These are phyloP conservation scores for Eucalyptus globulus DNA, from an alignment of 345 rosid genomes.

Conservation along the genomic window DNA sequence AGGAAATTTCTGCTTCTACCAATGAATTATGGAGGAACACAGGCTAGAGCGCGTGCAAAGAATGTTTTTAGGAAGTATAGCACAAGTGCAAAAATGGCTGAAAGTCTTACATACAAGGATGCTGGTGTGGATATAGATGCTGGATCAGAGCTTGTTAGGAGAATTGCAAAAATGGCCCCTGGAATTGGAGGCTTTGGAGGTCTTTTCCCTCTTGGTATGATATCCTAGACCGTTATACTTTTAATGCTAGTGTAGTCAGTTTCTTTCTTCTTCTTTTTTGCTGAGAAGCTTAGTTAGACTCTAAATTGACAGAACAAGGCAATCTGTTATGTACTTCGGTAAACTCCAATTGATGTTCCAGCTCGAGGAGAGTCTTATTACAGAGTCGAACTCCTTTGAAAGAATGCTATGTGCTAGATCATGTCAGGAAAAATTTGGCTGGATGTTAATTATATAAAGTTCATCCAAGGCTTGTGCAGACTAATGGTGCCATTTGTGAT, in stretches of 20 bases:
- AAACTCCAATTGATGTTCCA: not conserved
- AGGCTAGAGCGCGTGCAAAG: not conserved
- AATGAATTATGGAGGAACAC: not conserved
- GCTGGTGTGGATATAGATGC: slow-evolving; percentile 97
- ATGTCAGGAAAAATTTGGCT: not conserved
- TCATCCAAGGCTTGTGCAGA: not conserved
- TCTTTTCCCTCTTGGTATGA: slow-evolving; percentile 72
- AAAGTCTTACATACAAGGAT: slow-evolving; percentile 60
- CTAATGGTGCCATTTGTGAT: not conserved
- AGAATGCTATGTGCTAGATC: not conserved
- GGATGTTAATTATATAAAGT: not conserved
- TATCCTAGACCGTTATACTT: not conserved
- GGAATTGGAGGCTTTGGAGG: slow-evolving; percentile 95
- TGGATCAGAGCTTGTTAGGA: slow-evolving; percentile 70
- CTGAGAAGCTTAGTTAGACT: not conserved
- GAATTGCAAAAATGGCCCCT: slow-evolving; percentile 89
- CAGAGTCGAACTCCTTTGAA: not conserved
- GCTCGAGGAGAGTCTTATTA: not conserved
- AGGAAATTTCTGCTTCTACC: not conserved
- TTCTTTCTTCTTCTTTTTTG: not conserved
- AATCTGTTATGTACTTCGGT: not conserved
- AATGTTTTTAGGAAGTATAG: not conserved
- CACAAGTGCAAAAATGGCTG: not conserved
- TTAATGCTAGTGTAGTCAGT: not conserved
- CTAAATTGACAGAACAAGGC: not conserved